These are phyloP conservation scores for Clonostachys sp. DNA, from an alignment of 2,329 filamentous ascomycete species.

Conservation along the genomic window DNA sequence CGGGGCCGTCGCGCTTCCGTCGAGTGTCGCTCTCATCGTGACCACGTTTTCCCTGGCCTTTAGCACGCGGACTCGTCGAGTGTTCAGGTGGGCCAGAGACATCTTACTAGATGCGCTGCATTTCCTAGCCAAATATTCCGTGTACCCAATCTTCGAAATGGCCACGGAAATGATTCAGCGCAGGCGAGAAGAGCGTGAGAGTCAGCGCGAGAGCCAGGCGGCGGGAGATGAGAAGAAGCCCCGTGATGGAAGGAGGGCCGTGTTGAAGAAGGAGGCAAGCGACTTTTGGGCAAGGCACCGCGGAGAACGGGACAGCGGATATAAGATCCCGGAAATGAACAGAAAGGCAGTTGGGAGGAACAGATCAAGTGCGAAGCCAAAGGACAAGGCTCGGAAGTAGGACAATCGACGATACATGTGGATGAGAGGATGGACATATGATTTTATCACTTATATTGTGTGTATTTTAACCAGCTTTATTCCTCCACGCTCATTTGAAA, in stretches of 20 bases:
- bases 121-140: background rate
- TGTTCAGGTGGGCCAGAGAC: slow-evolving; percentile 16
- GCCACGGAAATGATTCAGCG: background rate
- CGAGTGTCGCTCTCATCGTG: slow-evolving; percentile 41
- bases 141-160: slow-evolving; percentile 12
- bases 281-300: slow-evolving; percentile 35
- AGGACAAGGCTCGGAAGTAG: background rate
- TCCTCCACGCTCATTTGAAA: too few species aligned
- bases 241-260: slow-evolving; percentile 6
- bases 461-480: too few species aligned
- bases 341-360: slow-evolving; percentile 2
- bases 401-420: too few species aligned
- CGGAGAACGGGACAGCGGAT: slow-evolving; percentile 29
- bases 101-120: background rate
- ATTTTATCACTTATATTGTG: too few species aligned
- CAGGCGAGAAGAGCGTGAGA: slow-evolving; percentile 2
- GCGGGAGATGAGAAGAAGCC: slow-evolving; percentile 8
- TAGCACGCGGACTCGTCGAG: slow-evolving; percentile 35
- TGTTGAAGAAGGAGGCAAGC: slow-evolving; percentile 22
- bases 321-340: slow-evolving; percentile 32
- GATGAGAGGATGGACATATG: too few species aligned
- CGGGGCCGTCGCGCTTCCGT: slow-evolving; percentile 41
- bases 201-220: slow-evolving; percentile 3
- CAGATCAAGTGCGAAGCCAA: background rate
- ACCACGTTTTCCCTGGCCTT: slow-evolving; percentile 51